These are phyloP conservation scores for Bisporella sp. DNA, from an alignment of 2,329 filamentous ascomycete species.

Conservation along the genomic window DNA sequence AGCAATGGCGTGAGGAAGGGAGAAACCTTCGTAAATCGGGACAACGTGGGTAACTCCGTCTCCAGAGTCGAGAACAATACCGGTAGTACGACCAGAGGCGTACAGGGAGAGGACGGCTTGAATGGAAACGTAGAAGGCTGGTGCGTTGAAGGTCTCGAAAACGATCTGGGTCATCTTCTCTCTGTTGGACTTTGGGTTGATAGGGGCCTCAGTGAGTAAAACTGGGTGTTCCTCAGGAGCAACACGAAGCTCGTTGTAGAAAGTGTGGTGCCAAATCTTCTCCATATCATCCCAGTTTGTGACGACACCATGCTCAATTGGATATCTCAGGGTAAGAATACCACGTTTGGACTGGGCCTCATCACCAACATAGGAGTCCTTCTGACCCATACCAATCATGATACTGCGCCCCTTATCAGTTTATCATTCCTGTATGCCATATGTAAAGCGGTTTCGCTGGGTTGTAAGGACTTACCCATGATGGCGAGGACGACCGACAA, in stretches of 20 bases:
- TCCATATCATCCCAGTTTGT: slow-evolving; percentile 99
- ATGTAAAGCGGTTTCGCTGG: slow-evolving; percentile 5
- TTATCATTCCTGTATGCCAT: slow-evolving; percentile 7
- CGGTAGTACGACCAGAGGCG: slow-evolving; percentile 99
- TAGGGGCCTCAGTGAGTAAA: slow-evolving; percentile 96
- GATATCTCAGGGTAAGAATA: slow-evolving; percentile 99
- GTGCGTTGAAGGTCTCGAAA: slow-evolving; percentile 99
- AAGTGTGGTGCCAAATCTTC: slow-evolving; percentile 99
- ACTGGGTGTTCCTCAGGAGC: slow-evolving; percentile 99
- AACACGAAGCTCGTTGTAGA: slow-evolving; percentile 99
- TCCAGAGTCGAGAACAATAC: slow-evolving; percentile 99
- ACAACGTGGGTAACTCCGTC: slow-evolving; percentile 99
- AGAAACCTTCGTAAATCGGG: slow-evolving; percentile 99
- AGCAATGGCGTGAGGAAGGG: slow-evolving; percentile 98
- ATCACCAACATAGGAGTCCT: slow-evolving; percentile 99
- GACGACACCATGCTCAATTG: slow-evolving; percentile 99
- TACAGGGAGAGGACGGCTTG: slow-evolving; percentile 99
- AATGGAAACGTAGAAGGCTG: slow-evolving; percentile 99
- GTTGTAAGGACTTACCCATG: slow-evolving; percentile 74
- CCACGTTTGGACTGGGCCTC: slow-evolving; percentile 99
- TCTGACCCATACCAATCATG: slow-evolving; percentile 99
- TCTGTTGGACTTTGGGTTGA: slow-evolving; percentile 99
- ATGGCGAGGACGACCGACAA: slow-evolving; percentile 98
- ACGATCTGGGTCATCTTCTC: slow-evolving; percentile 99
- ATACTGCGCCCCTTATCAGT: slow-evolving; percentile 56